Evolutionary conservation across 139 green algal genomes (phyloP).

Genomic region (Coelastrella sp.): DNA sequence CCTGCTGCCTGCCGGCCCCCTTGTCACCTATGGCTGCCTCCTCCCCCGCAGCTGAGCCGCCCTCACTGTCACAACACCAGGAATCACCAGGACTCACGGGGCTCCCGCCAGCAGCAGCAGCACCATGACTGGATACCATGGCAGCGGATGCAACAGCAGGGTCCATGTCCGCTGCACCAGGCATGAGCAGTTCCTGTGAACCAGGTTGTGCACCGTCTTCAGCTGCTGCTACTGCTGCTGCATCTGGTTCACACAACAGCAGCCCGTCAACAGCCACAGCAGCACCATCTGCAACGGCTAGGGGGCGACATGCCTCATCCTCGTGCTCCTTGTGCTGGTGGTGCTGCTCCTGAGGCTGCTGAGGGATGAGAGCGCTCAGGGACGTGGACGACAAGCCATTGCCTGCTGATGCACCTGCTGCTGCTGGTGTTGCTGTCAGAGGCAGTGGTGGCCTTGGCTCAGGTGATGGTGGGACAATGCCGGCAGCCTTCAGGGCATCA

Average conservation of each 20-base stretch:
- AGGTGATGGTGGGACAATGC: conserved; percentile 6
- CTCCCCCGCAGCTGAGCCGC: not conserved
- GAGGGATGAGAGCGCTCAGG: not conserved
- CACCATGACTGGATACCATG: not conserved
- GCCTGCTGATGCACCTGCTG: conserved; percentile 19
- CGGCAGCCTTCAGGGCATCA: conserved; percentile 16
- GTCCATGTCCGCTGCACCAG: not conserved
- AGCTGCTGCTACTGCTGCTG: conserved; percentile 14
- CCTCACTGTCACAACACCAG: not conserved
- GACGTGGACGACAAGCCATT: not conserved
- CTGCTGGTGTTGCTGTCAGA: not conserved
- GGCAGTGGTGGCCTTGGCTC: not conserved
- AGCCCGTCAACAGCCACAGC: conserved; percentile 1
- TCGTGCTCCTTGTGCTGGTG: not conserved
- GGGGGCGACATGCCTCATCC: not conserved
- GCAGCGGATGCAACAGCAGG: not conserved
- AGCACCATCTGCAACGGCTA: conserved; percentile 17
- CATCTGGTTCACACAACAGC: not conserved
- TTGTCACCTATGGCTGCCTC: not conserved
- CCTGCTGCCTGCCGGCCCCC: not conserved
- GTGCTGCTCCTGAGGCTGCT: not conserved
- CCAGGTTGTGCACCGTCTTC: not conserved
- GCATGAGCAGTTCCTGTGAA: not conserved
- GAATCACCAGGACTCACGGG: not conserved
- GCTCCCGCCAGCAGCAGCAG: not conserved